Evolutionary conservation across 768 basidiomycete genomes (phyloP).

Genomic region (Roridomyces roridus): DNA sequence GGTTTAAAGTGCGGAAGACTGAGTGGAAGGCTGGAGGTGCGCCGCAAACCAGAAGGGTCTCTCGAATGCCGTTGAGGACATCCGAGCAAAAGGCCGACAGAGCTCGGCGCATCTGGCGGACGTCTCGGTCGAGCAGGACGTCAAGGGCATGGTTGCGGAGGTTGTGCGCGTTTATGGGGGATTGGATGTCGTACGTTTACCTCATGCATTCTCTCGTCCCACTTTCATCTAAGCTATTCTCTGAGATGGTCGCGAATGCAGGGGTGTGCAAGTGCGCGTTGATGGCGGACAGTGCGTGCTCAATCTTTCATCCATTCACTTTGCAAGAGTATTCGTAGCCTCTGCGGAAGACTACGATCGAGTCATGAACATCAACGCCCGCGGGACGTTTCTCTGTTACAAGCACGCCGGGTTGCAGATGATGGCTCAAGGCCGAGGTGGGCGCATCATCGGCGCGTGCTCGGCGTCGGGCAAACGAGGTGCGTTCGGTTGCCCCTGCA

Average conservation of each 20-base stretch:
- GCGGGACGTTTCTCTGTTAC: too few species aligned
- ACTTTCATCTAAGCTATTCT: too few species aligned
- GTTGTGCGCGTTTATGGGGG: slow-evolving; percentile 35
- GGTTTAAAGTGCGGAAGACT: slow-evolving; percentile 44
- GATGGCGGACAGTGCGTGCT: slow-evolving; percentile 12
- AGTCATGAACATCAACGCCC: slow-evolving; percentile 34
- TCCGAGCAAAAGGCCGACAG: slow-evolving; percentile 27
- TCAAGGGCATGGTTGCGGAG: slow-evolving; percentile 38
- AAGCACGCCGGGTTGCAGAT: slow-evolving; percentile 39
- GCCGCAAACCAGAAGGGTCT: slow-evolving; percentile 31
- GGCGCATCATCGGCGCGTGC: slow-evolving; percentile 41
- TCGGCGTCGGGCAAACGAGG: slow-evolving; percentile 18
- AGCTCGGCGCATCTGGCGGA: slow-evolving; percentile 31
- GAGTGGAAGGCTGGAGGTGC: slow-evolving; percentile 45
- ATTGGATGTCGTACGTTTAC: slow-evolving; percentile 25
- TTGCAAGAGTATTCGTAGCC: neutral
- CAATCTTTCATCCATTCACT: neutral
- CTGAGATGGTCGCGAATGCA: slow-evolving; percentile 36
- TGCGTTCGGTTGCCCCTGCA: neutral
- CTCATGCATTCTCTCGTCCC: neutral
- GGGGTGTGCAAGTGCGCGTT: slow-evolving; percentile 17
- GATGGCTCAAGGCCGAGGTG: slow-evolving; percentile 43
- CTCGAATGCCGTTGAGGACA: slow-evolving; percentile 26
- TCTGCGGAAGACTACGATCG: slow-evolving; percentile 30
- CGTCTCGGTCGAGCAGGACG: slow-evolving; percentile 40